Base-by-base conservation (phyloP, 164 flowering plant species). In the Warburgia ugandensis region DNA sequence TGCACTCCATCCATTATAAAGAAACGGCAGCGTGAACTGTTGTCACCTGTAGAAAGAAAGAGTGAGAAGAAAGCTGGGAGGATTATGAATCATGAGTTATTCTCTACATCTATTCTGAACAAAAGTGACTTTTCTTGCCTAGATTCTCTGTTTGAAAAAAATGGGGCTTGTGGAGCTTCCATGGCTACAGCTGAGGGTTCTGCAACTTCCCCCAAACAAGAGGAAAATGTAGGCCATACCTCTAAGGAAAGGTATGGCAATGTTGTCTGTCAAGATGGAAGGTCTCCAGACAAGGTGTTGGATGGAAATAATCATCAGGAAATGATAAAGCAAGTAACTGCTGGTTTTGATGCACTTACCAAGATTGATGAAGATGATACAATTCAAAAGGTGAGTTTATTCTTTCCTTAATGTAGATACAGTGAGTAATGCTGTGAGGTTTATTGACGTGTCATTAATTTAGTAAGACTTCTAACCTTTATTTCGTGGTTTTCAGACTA, bases 1-100 rank as follows among this genome's bases (percentile, higher is more conserved):
- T 66, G 77, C 47, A 74, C 97, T 45, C 94, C 97, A 51, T 89
- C 99, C 11, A 84, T 94, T 62, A 53, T 86, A 63, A 89, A 79
- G 79, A 94, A 94, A 64, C 67, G 99, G 27, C 70, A 71, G 28
- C 92, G 92, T 27, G 96, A 94, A 25, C 68, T 86, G 23, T 55
- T 86, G 40, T 82, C 99, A 29, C 96, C 99, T 31, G 65, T 83
- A 21, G 96, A 86, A 54, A 70, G 70, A 64, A 77, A 83, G 65
- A 51, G 29, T 54, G 96, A 76, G 41, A 89, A 92, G 54, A 84
- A 69, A 76, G 72, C 67, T 29, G 87, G 74, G 54, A 69, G 64
- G 50, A 71, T 68, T 33, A 23, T 55, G 27, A 58, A 37, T 61
- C 68, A 52, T 42, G 69, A 60, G 25, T 54, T 61, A 1, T 56